Percentiles rank a stretch among this genome's conserved stretches.
Evolutionary conservation across 768 basidiomycete genomes (phyloP).

Genomic region (Porphyrellus cyaneotinctus): DNA sequence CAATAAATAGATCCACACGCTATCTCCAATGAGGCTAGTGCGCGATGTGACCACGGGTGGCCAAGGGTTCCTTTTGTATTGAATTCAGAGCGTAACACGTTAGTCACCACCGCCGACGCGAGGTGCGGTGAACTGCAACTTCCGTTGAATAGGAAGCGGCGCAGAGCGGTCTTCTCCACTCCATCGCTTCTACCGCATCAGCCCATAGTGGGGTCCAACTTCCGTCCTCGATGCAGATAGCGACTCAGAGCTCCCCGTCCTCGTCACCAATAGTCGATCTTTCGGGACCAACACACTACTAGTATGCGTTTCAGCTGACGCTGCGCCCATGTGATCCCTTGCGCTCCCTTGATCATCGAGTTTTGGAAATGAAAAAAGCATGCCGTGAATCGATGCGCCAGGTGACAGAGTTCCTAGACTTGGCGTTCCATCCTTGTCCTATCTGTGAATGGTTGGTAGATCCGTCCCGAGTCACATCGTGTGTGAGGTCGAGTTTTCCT

Average conservation of each 20-base stretch:
- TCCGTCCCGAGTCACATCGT: constrained; percentile 17
- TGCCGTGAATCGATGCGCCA: neutral
- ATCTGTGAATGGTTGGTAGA: constrained; percentile 1
- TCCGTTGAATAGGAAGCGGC: no score
- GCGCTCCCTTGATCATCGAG: neutral
- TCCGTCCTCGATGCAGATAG: no score
- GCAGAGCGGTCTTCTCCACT: no score
- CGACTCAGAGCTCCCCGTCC: no score
- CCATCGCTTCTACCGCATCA: no score
- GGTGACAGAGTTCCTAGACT: neutral
- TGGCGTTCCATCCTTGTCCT: neutral
- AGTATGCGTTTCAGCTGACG: neutral
- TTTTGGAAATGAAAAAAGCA: neutral
- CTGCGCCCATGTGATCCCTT: neutral
- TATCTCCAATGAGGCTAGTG: constrained; percentile 11
- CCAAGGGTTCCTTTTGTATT: neutral
- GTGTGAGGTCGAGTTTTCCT: neutral
- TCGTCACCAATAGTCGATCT: no score
- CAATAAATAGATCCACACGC: constrained; percentile 1
- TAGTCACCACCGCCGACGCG: no score
- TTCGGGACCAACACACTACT: no score
- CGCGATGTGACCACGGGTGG: neutral
- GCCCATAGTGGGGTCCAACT: no score
- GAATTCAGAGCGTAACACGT: no score
- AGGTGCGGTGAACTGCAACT: constrained; percentile 3